Evolutionary conservation across 176 grass and related monocot genomes (phyloP).

Genomic region (Bothriochloa decipiens): DNA sequence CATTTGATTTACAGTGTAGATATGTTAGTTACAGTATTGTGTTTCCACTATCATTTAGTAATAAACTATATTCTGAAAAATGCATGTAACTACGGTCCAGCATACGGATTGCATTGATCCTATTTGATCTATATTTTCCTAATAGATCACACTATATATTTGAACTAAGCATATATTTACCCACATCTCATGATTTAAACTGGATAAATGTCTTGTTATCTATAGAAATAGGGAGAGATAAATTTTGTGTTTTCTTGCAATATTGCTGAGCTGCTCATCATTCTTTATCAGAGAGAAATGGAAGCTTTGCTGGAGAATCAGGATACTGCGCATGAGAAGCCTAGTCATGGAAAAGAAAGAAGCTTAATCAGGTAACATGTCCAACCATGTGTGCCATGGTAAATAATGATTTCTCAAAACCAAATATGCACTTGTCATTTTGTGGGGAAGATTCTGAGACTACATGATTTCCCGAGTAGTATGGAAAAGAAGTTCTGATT

Average conservation of each 20-base stretch:
- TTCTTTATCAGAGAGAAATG: conserved; percentile 74
- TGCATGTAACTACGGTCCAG: background rate
- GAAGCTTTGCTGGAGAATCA: conserved; percentile 65
- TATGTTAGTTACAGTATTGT: background rate
- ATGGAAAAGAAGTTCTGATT: background rate
- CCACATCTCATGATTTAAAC: background rate
- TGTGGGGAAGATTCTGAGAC: background rate
- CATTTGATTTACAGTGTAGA: background rate
- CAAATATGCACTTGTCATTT: background rate
- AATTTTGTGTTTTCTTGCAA: background rate
- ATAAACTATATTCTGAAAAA: too few species aligned
- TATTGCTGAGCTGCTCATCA: conserved; percentile 1
- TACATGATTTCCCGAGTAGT: background rate
- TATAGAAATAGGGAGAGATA: background rate
- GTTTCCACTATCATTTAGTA: background rate
- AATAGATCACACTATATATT: background rate
- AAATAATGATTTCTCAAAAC: conserved; percentile 2
- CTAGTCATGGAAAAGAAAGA: conserved; percentile 48
- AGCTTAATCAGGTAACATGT: conserved; percentile 59
- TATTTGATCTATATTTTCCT: background rate
- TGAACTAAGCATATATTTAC: background rate
- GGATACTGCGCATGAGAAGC: conserved; percentile 46
- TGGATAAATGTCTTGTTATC: background rate
- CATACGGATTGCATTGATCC: background rate
- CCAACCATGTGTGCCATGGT: background rate